phyloP scores from a whole-genome alignment of 1,284 basidiomycete genomes.

The Ganoderma boninense region DNA sequence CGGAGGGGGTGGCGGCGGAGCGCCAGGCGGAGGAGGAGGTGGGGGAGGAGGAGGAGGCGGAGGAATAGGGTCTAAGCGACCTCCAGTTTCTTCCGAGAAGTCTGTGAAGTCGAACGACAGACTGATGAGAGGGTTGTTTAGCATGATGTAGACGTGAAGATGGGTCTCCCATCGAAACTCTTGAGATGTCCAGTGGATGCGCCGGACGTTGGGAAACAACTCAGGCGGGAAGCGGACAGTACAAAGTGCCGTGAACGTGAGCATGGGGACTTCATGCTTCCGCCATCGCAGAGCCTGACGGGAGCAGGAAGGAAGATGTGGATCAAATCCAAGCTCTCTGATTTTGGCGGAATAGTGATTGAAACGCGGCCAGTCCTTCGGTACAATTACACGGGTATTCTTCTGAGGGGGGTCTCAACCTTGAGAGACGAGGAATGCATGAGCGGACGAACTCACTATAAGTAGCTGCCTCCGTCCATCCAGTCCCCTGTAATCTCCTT shows the following conservation, averaged over 20 bases:
- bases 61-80: slow-evolving; percentile 3
- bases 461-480: slow-evolving; percentile 13
- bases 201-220: slow-evolving; percentile 19
- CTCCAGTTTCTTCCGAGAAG: neutral
- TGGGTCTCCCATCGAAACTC: slow-evolving; percentile 10
- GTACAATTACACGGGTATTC: slow-evolving; percentile 18
- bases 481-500: neutral
- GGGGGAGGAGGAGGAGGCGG: neutral
- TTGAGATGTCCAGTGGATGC: slow-evolving; percentile 22
- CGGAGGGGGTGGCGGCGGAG: neutral
- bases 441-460: slow-evolving; percentile 15
- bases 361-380: slow-evolving; percentile 22
- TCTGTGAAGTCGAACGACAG: slow-evolving; percentile 19
- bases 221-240: slow-evolving; percentile 22
- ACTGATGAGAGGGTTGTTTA: slow-evolving; percentile 19
- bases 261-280: slow-evolving; percentile 8
- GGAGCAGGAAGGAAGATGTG: slow-evolving; percentile 10
- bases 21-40: neutral
- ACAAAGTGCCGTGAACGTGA: slow-evolving; percentile 10
- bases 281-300: slow-evolving; percentile 11
- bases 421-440: neutral
- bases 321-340: slow-evolving; percentile 24
- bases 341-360: slow-evolving; percentile 25
- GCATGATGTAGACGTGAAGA: slow-evolving; percentile 22
- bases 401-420: slow-evolving; percentile 2